These are phyloP conservation scores for Neonothopanus nambi DNA, from an alignment of 1,284 basidiomycete species.

Conservation along the genomic window DNA sequence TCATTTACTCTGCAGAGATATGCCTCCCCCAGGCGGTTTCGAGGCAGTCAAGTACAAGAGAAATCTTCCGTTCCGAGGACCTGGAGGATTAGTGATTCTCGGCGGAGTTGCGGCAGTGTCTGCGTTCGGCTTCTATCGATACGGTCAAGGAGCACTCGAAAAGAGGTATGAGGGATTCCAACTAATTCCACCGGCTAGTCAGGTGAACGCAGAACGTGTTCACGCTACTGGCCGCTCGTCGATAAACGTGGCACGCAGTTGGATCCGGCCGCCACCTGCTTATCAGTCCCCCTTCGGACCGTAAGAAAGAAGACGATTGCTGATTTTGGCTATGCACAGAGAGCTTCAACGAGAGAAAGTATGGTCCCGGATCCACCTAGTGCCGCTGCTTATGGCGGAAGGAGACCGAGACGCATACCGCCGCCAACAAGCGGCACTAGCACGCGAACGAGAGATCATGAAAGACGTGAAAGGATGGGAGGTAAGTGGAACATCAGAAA, in stretches of 20 bases:
- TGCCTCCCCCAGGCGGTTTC: conserved; percentile 94
- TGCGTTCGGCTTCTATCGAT: conserved; percentile 90
- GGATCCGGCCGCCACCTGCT: conserved; percentile 64
- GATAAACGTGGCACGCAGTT: conserved; percentile 56
- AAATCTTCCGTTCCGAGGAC: conserved; percentile 91
- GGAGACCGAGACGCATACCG: conserved; percentile 90
- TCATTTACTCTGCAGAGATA: conserved; percentile 65
- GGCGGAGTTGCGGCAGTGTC: conserved; percentile 84
- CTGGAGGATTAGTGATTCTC: conserved; percentile 86
- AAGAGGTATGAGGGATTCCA: conserved; percentile 67
- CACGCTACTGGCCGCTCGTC: conserved; percentile 49
- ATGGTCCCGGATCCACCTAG: conserved; percentile 95
- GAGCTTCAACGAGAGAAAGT: conserved; percentile 92
- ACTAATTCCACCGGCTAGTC: conserved; percentile 34
- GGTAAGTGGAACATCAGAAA: conserved; percentile 46
- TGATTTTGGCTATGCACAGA: conserved; percentile 47
- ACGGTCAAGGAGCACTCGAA: conserved; percentile 91
- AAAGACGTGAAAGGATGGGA: conserved; percentile 94
- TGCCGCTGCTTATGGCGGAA: conserved; percentile 91
- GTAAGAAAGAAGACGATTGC: conserved; percentile 33
- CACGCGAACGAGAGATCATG: conserved; percentile 92
- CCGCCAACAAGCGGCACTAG: conserved; percentile 77
- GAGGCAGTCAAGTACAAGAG: conserved; percentile 94
- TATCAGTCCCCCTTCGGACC: conserved; percentile 44
- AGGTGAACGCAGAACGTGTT: conserved; percentile 66